phyloP scores from a whole-genome alignment of 2,329 filamentous ascomycete species.

The Didymella pinodella region DNA sequence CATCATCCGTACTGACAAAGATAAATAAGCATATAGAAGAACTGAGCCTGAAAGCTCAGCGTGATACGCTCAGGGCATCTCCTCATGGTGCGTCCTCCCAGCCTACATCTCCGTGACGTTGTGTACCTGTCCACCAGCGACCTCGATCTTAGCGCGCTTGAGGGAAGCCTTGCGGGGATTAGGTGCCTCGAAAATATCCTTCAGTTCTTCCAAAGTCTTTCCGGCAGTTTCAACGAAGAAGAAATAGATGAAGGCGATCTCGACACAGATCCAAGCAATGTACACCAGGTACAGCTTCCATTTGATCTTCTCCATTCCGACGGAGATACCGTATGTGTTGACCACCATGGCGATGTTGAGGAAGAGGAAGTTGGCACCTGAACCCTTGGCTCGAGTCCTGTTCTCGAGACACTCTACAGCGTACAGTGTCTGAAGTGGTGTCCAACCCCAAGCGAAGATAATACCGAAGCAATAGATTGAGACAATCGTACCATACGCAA shows the following conservation, averaged over 20 bases:
- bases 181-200: slow-evolving; percentile 43
- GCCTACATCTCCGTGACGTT: slow-evolving; percentile 27
- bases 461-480: slow-evolving; percentile 53
- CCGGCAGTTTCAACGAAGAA: slow-evolving; percentile 48
- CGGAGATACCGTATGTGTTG: slow-evolving; percentile 45
- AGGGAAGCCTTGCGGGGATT: slow-evolving; percentile 39
- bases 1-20: background rate
- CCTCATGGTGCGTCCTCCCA: background rate
- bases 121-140: slow-evolving; percentile 34
- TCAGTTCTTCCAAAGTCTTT: slow-evolving; percentile 46
- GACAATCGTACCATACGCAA: slow-evolving; percentile 51
- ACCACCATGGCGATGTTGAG: slow-evolving; percentile 47
- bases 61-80: background rate
- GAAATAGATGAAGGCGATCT: slow-evolving; percentile 37
- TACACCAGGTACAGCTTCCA: slow-evolving; percentile 47
- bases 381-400: slow-evolving; percentile 50
- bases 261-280: slow-evolving; percentile 45
- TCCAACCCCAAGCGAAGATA: slow-evolving; percentile 53
- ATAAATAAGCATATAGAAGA: background rate
- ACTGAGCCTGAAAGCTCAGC: background rate
- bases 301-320: slow-evolving; percentile 43
- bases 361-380: slow-evolving; percentile 46
- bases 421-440: slow-evolving; percentile 52
- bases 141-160: slow-evolving; percentile 36
- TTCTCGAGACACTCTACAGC: slow-evolving; percentile 52